phyloP scores from a whole-genome alignment of 345 rosid species.

The Erucastrum elatum region DNA sequence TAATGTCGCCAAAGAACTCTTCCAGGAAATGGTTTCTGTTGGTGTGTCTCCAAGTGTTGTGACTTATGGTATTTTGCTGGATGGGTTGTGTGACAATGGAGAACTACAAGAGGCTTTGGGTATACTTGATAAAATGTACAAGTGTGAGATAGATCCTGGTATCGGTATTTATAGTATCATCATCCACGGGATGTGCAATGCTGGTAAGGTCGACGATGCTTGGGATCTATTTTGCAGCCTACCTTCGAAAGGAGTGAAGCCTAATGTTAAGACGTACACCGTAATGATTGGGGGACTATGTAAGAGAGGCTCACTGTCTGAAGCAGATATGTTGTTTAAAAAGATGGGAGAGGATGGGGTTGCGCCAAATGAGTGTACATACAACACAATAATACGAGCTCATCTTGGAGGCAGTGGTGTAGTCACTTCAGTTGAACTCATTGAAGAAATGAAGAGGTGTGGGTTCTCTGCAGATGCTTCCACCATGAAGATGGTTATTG shows the following conservation, averaged over 20 bases:
- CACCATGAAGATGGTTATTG: slow-evolving; percentile 1
- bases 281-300: background rate
- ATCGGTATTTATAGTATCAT: background rate
- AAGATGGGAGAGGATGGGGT: background rate
- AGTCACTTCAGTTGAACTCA: background rate
- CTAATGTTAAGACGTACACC: background rate
- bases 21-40: background rate
- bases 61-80: background rate
- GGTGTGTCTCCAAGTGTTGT: background rate
- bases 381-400: background rate
- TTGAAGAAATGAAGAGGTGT: slow-evolving; percentile 4
- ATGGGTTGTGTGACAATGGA: slow-evolving; percentile 6
- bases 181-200: slow-evolving; percentile 4
- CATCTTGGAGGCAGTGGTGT: background rate
- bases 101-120: background rate
- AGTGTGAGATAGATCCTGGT: background rate
- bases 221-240: background rate
- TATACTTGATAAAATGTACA: background rate
- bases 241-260: background rate
- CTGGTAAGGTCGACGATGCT: background rate
- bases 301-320: background rate
- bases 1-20: background rate
- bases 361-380: background rate
- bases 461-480: slow-evolving; percentile 1
- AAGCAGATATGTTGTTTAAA: background rate